phyloP scores from a whole-genome alignment of 345 rosid genomes.

The Bretschneidera sinensis region DNA sequence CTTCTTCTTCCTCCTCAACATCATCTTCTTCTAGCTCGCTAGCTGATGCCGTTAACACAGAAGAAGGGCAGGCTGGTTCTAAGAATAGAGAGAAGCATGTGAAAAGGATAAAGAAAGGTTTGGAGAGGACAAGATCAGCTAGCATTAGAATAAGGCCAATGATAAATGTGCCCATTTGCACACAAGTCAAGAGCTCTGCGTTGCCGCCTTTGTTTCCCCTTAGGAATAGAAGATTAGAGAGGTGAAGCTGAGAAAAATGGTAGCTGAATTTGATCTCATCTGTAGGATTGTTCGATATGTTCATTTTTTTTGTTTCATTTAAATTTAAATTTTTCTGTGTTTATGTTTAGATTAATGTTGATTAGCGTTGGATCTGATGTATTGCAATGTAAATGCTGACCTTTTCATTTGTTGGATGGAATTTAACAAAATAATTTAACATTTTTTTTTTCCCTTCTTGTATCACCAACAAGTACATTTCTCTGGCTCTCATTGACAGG shows the following conservation, averaged over 20 bases:
- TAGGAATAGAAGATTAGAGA: constrained; percentile 56
- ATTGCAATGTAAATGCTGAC: constrained; percentile 38
- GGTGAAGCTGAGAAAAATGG: constrained; percentile 22
- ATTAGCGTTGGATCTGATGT: constrained; percentile 23
- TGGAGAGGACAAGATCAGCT: constrained; percentile 79
- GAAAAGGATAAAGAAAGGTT: constrained; percentile 69
- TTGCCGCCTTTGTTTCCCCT: constrained; percentile 70
- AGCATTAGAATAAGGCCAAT: constrained; percentile 78
- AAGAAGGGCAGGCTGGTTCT: constrained; percentile 32
- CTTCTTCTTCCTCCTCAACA: constrained; percentile 54
- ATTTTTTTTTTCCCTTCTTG: neutral
- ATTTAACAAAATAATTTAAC: neutral
- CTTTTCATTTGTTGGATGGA: constrained; percentile 7
- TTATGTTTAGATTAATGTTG: constrained; percentile 26
- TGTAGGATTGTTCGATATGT: constrained; percentile 13
- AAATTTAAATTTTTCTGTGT: constrained; percentile 8
- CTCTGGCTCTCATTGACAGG: constrained; percentile 7
- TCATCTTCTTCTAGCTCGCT: constrained; percentile 64
- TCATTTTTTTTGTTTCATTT: constrained; percentile 14
- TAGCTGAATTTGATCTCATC: neutral
- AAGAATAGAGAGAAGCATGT: constrained; percentile 40
- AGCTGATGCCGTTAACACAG: constrained; percentile 35
- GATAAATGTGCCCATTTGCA: constrained; percentile 79
- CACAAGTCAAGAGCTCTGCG: constrained; percentile 42
- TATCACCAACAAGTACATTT: neutral